Evolutionary conservation across 768 basidiomycete genomes (phyloP).

Genomic region (Termitomyces bulborhizus): DNA sequence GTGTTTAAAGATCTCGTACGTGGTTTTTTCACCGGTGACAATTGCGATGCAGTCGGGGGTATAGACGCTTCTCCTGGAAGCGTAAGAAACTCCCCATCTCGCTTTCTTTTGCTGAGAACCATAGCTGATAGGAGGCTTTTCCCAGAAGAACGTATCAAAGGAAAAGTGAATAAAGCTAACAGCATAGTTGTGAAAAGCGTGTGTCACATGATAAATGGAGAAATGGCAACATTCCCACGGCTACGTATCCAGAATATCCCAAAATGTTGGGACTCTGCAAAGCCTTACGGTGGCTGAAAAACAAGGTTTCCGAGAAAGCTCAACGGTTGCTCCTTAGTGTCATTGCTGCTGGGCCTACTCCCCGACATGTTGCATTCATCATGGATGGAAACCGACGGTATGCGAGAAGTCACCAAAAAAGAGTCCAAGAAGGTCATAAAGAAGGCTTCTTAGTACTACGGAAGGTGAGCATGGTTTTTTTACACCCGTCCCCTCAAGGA

Average conservation of each 20-base stretch:
- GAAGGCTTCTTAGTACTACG: constrained; percentile 79
- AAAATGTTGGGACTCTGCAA: constrained; percentile 7
- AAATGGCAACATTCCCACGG: constrained; percentile 12
- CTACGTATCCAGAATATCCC: not conserved
- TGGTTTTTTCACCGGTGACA: constrained; percentile 14
- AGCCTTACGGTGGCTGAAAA: constrained; percentile 13
- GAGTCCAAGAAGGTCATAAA: constrained; percentile 73
- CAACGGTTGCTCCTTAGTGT: constrained; percentile 23
- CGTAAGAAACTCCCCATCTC: constrained; percentile 19
- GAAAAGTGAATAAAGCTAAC: not conserved
- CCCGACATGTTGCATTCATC: constrained; percentile 86
- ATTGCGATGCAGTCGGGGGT: not conserved
- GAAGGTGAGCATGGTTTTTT: constrained; percentile 46
- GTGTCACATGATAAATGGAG: not conserved
- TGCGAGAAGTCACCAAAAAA: constrained; percentile 61
- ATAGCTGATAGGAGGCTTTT: not conserved
- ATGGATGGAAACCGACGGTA: constrained; percentile 98
- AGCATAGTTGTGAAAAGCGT: not conserved
- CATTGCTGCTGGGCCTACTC: constrained; percentile 79
- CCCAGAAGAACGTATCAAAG: not conserved
- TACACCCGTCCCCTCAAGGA: not conserved
- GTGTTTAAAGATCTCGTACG: constrained; percentile 6
- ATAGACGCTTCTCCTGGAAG: not conserved
- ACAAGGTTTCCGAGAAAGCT: constrained; percentile 9
- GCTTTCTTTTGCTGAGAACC: constrained; percentile 22